Conservation (phyloP, 2,329 filamentous ascomycete species). For the Fusarium secorum region DNA sequence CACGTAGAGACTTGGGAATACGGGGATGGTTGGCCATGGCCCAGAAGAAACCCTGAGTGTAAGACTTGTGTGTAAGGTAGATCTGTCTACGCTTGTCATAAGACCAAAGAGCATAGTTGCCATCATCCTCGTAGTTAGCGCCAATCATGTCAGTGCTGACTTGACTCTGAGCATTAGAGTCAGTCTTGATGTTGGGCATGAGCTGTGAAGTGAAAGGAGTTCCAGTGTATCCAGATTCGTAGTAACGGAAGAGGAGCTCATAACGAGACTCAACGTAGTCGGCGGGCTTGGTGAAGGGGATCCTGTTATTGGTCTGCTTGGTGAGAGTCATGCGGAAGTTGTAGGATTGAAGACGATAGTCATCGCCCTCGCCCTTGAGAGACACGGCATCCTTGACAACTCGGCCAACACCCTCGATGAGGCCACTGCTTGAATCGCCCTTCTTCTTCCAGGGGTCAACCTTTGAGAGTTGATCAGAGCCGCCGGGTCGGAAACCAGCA, state of each 20-base stretch:
- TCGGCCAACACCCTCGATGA: conserved; percentile 20
- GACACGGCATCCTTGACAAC: conserved; percentile 5
- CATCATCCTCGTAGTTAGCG: conserved; percentile 10
- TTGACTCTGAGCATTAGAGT: conserved; percentile 24
- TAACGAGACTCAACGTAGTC: conserved; percentile 28
- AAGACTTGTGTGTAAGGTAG: conserved; percentile 14
- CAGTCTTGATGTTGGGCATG: conserved; percentile 34
- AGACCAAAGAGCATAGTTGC: conserved; percentile 28
- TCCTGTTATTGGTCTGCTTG: conserved; percentile 1
- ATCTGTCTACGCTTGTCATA: conserved; percentile 14
- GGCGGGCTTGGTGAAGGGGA: conserved; percentile 26
- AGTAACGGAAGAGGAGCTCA: conserved; percentile 29
- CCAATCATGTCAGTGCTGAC: conserved; percentile 33
- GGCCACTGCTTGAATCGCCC: conserved; percentile 13
- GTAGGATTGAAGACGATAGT: conserved; percentile 28
- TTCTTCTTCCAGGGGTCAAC: conserved; percentile 26
- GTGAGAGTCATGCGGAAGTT: conserved; percentile 32
- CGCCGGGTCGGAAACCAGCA: conserved; percentile 18
- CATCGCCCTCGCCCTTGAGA: conserved; percentile 9
- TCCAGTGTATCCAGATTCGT: conserved; percentile 26
- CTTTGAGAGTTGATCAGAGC: background rate
- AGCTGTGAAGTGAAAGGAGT: conserved; percentile 27
- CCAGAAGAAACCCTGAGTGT: conserved; percentile 31
- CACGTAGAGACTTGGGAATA: conserved; percentile 6
- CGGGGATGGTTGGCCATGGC: conserved; percentile 25